Evolutionary conservation across 2,329 filamentous ascomycete genomes (phyloP).

Genomic region (Ophiostoma piceae): DNA sequence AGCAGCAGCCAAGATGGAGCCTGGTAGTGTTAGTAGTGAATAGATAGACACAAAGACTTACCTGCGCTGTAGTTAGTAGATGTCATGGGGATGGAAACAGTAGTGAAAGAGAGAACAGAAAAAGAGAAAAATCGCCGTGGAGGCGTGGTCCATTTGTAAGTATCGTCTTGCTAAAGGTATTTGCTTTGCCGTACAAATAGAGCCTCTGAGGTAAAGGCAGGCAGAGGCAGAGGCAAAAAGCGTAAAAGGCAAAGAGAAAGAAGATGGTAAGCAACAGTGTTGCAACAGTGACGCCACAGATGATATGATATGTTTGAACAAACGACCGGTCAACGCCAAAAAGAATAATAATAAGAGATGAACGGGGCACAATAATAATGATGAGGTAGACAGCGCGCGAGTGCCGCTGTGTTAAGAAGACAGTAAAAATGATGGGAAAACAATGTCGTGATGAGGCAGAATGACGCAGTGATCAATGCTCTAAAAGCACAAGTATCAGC

Average conservation of each 20-base stretch:
- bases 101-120: not conserved
- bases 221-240: not conserved
- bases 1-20: conserved; percentile 11
- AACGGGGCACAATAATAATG: not conserved
- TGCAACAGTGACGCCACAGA: not conserved
- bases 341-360: not conserved
- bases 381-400: not conserved
- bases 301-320: not conserved
- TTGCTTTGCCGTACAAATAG: conserved; percentile 6
- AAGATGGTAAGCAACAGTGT: not conserved
- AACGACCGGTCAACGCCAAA: not conserved
- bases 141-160: conserved; percentile 12
- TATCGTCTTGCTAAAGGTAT: conserved; percentile 11
- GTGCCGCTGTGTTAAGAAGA: not conserved
- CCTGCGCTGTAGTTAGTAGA: conserved; percentile 12
- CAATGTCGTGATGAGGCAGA: too few species aligned
- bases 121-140: not conserved
- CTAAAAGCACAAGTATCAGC: too few species aligned
- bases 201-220: not conserved
- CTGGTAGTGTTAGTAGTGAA: conserved; percentile 4
- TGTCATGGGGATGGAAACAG: not conserved
- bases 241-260: not conserved
- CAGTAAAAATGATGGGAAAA: too few species aligned
- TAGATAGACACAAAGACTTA: not conserved
- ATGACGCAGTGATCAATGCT: too few species aligned